A percentile compares a stretch with the other conserved stretches of the same genome.
Conservation (phyloP, 2,329 filamentous ascomycete genomes). For the Sporothrix protearum region DNA sequence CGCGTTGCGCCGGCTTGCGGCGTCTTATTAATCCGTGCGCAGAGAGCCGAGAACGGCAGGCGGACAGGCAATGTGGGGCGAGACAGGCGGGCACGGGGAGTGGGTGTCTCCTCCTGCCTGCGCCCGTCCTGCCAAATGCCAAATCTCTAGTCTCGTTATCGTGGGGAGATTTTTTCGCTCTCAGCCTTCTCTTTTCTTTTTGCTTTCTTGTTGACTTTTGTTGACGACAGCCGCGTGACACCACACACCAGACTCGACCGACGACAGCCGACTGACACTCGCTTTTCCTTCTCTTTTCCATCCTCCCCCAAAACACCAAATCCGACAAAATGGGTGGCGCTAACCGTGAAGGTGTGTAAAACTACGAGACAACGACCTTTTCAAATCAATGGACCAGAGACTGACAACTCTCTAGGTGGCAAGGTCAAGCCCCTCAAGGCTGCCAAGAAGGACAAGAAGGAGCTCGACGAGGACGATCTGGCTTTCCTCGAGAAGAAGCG, state of each 20-base stretch:
- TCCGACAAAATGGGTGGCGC: slow-evolving; percentile 58
- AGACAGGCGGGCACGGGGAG: not conserved
- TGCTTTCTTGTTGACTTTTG: not conserved
- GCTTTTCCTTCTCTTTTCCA: not conserved
- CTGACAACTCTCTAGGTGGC: slow-evolving; percentile 56
- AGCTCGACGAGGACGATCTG: slow-evolving; percentile 81
- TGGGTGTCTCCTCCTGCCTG: not conserved
- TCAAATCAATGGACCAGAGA: not conserved
- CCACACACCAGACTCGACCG: not conserved
- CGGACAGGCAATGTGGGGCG: not conserved
- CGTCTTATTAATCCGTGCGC: slow-evolving; percentile 18
- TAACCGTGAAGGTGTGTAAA: slow-evolving; percentile 58
- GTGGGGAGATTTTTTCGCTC: slow-evolving; percentile 20
- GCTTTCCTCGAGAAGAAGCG: slow-evolving; percentile 80
- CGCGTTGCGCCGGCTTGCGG: not conserved
- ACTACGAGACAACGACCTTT: not conserved
- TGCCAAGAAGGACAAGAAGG: slow-evolving; percentile 78
- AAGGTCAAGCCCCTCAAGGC: slow-evolving; percentile 84
- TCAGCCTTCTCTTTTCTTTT: slow-evolving; percentile 17
- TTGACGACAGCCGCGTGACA: slow-evolving; percentile 11
- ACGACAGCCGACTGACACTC: not conserved
- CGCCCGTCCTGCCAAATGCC: not conserved
- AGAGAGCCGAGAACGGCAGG: slow-evolving; percentile 14
- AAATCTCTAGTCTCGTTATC: slow-evolving; percentile 3
- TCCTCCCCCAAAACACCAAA: not conserved